Evolutionary conservation across 495 filamentous ascomycete genomes (phyloP), one percentile per base, ranked within the genome.

Genomic region (Echria macrotheca): DNA sequence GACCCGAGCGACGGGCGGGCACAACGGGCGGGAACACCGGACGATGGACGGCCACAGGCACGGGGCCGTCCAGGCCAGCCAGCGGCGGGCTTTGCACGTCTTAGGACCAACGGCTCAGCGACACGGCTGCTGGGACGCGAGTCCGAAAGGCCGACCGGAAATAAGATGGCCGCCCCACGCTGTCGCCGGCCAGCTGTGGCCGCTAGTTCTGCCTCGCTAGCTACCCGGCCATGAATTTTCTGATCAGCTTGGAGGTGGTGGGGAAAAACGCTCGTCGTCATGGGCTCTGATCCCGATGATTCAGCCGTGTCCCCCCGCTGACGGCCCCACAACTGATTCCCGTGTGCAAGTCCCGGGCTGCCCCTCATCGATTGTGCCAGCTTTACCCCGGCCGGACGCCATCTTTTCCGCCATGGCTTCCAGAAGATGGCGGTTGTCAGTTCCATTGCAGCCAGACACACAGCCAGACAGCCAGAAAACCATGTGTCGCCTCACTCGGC

Each of bases 321-420:
- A n/a, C 62, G 65, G 65, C 69, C 68, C 70, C 67, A 65, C 68
- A 47, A 28, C 56, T 57, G 49, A 69, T 60, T 71, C 59, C 69
- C 69, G 69, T 59, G 55, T 56, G 51, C 48, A 65, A 61, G 59
- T 66, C 64, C 64, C 64, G 64, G 54, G 21, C 41, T 31, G 33
- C 54, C 56, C 57, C 60, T 58, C 60, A 52, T 37, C 33, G 46
- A 19, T 31, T 43, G 25, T 21, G 38, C 40, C 52, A 36, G 39
- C 52, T 14, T 29, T 53, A 53, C 49, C 53, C 46, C 24, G 40
- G 58, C 50, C 11, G 32, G 28, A 11, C 2, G 35, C 35, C 17
- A 18, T 14, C 35, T 18, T 14, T 14, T 17, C 8, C 38, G 38
- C 33, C 14, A 45, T 43, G 18, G 15, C 43, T 42, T 54, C 43